phyloP scores from a whole-genome alignment of 129 eudicot genomes.

The Logfia minima region DNA sequence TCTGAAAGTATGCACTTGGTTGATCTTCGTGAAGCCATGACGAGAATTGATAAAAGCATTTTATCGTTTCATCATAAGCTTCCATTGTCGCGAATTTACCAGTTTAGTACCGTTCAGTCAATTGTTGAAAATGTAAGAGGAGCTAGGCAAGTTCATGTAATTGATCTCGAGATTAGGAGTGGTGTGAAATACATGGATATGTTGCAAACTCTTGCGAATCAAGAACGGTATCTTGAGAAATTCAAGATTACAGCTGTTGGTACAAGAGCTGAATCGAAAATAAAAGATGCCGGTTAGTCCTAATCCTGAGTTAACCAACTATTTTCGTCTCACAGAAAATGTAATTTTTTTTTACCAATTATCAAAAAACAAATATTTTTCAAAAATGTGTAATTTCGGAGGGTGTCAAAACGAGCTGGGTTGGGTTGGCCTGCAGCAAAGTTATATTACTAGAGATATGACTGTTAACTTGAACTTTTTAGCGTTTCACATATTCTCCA shows the following conservation, averaged over 20 bases:
- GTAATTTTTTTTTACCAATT: background rate
- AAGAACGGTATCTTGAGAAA: constrained; percentile 27
- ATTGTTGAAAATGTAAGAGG: constrained; percentile 36
- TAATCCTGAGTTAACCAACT: background rate
- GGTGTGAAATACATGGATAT: constrained; percentile 42
- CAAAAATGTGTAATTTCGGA: background rate
- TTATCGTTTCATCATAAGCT: constrained; percentile 32
- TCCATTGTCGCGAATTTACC: constrained; percentile 36
- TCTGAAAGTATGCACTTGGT: constrained; percentile 19
- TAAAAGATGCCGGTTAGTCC: constrained; percentile 13
- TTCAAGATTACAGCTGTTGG: constrained; percentile 55
- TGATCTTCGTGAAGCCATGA: constrained; percentile 26
- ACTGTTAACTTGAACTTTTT: background rate
- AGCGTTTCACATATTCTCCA: background rate
- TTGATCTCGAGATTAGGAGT: constrained; percentile 49
- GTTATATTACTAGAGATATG: background rate
- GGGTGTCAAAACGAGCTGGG: background rate
- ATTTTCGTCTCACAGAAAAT: background rate
- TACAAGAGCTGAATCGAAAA: constrained; percentile 31
- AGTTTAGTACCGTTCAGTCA: constrained; percentile 38
- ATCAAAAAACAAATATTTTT: background rate
- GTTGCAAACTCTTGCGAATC: constrained; percentile 49
- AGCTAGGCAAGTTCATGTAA: constrained; percentile 39
- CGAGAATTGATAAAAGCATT: constrained; percentile 14
- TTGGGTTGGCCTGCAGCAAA: background rate